phyloP scores from a whole-genome alignment of 257 asterid species.

The Nicotiana sylvestris region DNA sequence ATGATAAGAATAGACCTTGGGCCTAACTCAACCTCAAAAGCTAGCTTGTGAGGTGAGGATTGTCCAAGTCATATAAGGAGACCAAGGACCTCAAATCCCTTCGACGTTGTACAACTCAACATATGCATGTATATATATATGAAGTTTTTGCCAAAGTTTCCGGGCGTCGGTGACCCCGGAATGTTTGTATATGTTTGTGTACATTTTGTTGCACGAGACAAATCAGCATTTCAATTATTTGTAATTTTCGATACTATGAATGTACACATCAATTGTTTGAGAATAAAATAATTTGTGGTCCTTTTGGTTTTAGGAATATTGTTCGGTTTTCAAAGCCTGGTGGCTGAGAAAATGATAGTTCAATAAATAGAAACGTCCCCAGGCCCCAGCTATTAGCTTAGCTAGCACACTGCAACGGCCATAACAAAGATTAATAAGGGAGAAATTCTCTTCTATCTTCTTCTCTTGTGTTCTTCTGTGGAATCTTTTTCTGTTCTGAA shows the following conservation, averaged over 20 bases:
- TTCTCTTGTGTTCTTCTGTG: not conserved
- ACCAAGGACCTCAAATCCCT: too few relatives aligned
- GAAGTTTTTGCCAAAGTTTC: too few relatives aligned
- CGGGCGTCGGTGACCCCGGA: too few relatives aligned
- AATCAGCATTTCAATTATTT: slow-evolving; percentile 28
- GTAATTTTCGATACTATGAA: not conserved
- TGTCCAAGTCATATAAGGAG: too few relatives aligned
- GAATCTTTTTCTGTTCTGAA: slow-evolving; percentile 10
- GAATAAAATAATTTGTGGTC: not conserved
- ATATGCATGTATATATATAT: too few relatives aligned
- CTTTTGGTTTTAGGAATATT: not conserved
- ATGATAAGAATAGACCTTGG: too few relatives aligned
- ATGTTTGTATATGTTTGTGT: not conserved
- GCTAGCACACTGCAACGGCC: not conserved
- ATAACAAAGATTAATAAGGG: not conserved
- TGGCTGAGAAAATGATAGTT: slow-evolving; percentile 11
- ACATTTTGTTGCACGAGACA: slow-evolving; percentile 27
- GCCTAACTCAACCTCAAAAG: too few relatives aligned
- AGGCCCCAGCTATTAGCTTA: not conserved
- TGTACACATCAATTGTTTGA: not conserved
- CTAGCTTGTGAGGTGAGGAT: too few relatives aligned
- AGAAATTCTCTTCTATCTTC: slow-evolving; percentile 15
- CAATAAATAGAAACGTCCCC: not conserved
- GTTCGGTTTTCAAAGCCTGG: not conserved
- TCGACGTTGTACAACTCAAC: too few relatives aligned